A percentile compares a stretch with the other conserved stretches of the same genome.
Evolutionary conservation across 2,329 filamentous ascomycete species (phyloP).

Genomic region (Ceratocystis diversiconidia): DNA sequence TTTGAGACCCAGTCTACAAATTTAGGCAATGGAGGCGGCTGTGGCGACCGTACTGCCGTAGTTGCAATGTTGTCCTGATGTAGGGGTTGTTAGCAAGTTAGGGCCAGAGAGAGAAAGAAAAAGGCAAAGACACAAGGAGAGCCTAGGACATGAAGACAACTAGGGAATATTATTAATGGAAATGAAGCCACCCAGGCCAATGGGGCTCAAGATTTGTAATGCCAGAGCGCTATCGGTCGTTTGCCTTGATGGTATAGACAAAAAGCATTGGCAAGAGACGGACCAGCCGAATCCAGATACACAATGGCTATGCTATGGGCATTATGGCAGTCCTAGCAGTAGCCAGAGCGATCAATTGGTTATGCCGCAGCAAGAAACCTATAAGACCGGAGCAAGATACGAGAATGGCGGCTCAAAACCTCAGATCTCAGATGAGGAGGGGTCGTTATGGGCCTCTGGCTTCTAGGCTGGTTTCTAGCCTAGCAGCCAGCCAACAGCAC

Average conservation of each 20-base stretch:
- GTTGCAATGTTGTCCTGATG: conserved; percentile 1
- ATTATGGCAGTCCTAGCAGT: background rate
- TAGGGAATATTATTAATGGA: background rate
- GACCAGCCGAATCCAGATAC: background rate
- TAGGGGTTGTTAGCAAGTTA: background rate
- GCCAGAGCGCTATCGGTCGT: background rate
- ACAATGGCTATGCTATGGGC: background rate
- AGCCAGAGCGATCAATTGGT: background rate
- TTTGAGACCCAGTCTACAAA: background rate
- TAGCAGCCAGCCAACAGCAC: too few species aligned
- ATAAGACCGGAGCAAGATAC: background rate
- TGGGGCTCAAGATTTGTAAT: background rate
- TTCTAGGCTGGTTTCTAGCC: background rate
- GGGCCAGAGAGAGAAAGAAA: background rate
- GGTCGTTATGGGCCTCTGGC: background rate
- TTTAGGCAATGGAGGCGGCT: too few species aligned
- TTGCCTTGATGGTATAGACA: background rate
- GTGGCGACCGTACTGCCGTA: background rate
- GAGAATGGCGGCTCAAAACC: background rate
- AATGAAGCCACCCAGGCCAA: background rate
- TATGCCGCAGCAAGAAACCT: background rate
- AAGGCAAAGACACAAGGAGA: background rate
- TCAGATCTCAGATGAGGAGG: background rate
- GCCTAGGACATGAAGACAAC: background rate
- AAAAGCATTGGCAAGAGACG: background rate